Evolutionary conservation across 2,329 filamentous ascomycete species (phyloP), one percentile per base, ranked within the genome.

Genomic region (Graphilbum ipis-grandicollis): DNA sequence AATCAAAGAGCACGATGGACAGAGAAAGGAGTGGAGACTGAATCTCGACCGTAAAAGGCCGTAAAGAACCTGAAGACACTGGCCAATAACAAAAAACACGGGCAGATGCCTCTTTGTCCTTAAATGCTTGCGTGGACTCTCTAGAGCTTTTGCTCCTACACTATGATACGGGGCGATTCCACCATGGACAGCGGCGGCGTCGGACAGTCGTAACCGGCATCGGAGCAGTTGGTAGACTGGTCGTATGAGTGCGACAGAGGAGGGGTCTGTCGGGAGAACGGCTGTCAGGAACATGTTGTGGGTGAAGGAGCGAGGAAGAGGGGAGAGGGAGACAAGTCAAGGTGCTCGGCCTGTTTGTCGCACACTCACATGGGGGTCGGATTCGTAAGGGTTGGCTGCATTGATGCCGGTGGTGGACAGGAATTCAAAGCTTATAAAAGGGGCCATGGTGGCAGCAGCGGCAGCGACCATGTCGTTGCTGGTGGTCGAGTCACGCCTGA

Each of bases 161-260:
- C 53, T 12, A 65, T 55, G 51, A 68, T 57, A 47, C 65, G 66
- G 31, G 78, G 78, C 32, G 77, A 80, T 33, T 66, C 67, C 23
- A 76, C 75, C 70, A 82, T 75, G n/a, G 76, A 81, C 44, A 79
- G 59, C 42, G 79, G 79, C 37, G 79, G 83, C 31, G 69, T 70
- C 28, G 77, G 78, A 56, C 75, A 75, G 45, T 74, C 68, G 50
- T 69, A 75, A 42, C 65, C 59, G 47, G 51, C 51, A 39, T 76
- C 71, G 23, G 71, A 75, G 54, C 70, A 72, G 49, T 62, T 65
- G 42, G 68, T 60, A 36, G 75, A 81, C 52, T 74, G 69, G 49
- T 80, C 75, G 54, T 75, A 80, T 21, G 74, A 78, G 53, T 79
- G 76, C 49, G 76, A 79, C 48, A 84, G 70, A 51, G 79, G 75